Evolutionary conservation across 1,139 yeast species (phyloP).

Genomic region (Tardiomyces digboiensis): DNA sequence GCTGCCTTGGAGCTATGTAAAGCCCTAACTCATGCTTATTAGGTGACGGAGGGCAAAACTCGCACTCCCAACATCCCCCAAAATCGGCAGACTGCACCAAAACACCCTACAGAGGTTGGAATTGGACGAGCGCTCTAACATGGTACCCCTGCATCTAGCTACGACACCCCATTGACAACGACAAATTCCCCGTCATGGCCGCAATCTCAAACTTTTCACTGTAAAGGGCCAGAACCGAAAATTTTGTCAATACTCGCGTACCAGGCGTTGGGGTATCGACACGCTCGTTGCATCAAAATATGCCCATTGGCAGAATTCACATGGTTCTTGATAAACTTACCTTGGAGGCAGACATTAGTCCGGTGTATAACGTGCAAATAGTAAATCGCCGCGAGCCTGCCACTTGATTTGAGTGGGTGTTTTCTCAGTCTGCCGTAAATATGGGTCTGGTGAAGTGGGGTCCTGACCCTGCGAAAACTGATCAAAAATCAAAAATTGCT

Average conservation of each 20-base stretch:
- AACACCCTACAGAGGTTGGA: too few relatives aligned
- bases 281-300: background rate
- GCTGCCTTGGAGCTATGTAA: too few relatives aligned
- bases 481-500: background rate
- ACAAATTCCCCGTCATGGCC: too few relatives aligned
- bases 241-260: background rate
- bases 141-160: too few relatives aligned
- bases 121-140: too few relatives aligned
- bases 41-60: too few relatives aligned
- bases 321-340: background rate
- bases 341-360: background rate
- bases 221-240: background rate
- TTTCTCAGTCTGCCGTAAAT: background rate
- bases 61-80: too few relatives aligned
- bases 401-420: background rate
- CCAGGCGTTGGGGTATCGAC: too few relatives aligned
- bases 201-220: background rate
- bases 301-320: background rate
- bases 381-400: background rate
- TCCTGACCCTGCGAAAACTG: background rate
- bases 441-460: background rate
- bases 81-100: too few relatives aligned
- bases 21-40: too few relatives aligned
- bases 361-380: background rate
- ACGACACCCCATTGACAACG: too few relatives aligned